Percentiles rank a stretch among this genome's conserved stretches.
Evolutionary conservation across 2,329 filamentous ascomycete genomes (phyloP).

Genomic region (Nothophoma quercina): DNA sequence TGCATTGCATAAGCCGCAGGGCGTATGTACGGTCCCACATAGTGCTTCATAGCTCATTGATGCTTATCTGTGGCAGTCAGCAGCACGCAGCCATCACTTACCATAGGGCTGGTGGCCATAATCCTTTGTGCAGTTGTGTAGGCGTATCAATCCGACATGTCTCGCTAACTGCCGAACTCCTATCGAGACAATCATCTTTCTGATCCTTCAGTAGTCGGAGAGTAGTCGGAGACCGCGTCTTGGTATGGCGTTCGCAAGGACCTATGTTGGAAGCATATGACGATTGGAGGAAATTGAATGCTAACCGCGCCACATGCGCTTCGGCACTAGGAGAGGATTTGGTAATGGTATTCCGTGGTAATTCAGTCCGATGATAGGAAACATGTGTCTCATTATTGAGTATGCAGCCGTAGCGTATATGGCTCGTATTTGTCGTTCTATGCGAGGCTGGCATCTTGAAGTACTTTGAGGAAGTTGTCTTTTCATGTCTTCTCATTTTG

Average conservation of each 20-base stretch:
- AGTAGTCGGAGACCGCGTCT: background rate
- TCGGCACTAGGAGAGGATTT: slow-evolving; percentile 1
- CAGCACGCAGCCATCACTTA: background rate
- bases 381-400: background rate
- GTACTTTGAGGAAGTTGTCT: background rate
- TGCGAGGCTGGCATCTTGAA: background rate
- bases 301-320: slow-evolving; percentile 6
- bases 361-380: slow-evolving; percentile 1
- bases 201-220: background rate
- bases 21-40: slow-evolving; percentile 9
- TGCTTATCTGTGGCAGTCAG: slow-evolving; percentile 16
- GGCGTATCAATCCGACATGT: slow-evolving; percentile 4
- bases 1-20: slow-evolving; percentile 7
- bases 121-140: background rate
- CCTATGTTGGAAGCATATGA: background rate
- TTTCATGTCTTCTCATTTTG: no score
- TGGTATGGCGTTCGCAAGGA: slow-evolving; percentile 2
- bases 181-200: background rate
- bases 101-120: background rate
- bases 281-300: slow-evolving; percentile 1
- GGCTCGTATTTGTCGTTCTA: background rate
- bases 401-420: background rate
- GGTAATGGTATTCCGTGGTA: slow-evolving; percentile 2
- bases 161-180: slow-evolving; percentile 5
- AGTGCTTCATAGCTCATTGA: slow-evolving; percentile 6